These are phyloP conservation scores for Venturia effusa DNA, from an alignment of 2,329 filamentous ascomycete species.

Conservation along the genomic window DNA sequence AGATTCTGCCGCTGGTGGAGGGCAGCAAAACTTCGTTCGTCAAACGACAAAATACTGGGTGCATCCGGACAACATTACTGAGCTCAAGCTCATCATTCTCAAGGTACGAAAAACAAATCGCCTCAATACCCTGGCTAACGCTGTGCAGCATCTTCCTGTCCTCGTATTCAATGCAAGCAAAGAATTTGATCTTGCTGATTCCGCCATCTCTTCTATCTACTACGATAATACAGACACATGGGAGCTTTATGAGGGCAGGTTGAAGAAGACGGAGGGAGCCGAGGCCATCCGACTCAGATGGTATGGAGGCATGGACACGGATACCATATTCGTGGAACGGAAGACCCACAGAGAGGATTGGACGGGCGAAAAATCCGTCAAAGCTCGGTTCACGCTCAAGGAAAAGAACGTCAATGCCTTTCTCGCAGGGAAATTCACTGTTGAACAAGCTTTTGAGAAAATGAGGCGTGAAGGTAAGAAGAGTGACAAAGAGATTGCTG, in stretches of 20 bases:
- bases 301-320: constrained; percentile 94
- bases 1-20: constrained; percentile 81
- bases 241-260: constrained; percentile 84
- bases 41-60: constrained; percentile 99
- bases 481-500: constrained; percentile 77
- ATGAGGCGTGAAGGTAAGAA: constrained; percentile 93
- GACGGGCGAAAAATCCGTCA: constrained; percentile 98
- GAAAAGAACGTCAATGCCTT: constrained; percentile 97
- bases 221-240: constrained; percentile 91
- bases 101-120: constrained; percentile 42
- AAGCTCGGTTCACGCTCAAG: constrained; percentile 88
- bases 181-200: constrained; percentile 82
- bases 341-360: constrained; percentile 98
- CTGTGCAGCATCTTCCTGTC: constrained; percentile 69
- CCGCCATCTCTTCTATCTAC: constrained; percentile 96
- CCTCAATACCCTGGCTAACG: not conserved
- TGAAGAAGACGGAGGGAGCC: constrained; percentile 96
- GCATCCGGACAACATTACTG: constrained; percentile 94
- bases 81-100: constrained; percentile 92
- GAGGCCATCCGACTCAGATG: constrained; percentile 93
- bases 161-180: constrained; percentile 96
- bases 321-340: constrained; percentile 92
- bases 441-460: constrained; percentile 89
- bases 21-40: constrained; percentile 89
- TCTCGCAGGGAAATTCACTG: constrained; percentile 71